Conservation (phyloP, 768 basidiomycete species). For the Tulasnella calospora region DNA sequence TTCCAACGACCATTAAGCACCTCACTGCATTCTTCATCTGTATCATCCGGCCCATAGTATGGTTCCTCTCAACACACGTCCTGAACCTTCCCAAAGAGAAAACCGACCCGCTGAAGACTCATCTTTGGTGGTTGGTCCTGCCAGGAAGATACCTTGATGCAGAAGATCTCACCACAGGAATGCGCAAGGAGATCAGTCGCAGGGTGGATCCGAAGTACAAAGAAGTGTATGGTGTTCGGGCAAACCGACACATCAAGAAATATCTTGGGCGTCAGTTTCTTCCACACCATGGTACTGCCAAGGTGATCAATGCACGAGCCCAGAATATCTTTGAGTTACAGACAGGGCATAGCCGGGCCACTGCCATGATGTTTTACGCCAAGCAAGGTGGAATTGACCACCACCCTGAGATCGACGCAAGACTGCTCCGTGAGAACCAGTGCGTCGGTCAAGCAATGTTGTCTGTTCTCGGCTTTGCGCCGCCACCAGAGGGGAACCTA, state of each 20-base stretch:
- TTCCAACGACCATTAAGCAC: background rate
- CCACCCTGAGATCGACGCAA: background rate
- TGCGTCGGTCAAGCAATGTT: background rate
- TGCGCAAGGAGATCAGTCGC: background rate
- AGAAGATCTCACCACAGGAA: background rate
- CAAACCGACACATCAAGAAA: background rate
- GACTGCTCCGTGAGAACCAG: background rate
- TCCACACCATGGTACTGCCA: background rate
- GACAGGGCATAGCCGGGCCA: background rate
- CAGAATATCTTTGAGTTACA: background rate
- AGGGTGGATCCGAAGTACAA: background rate
- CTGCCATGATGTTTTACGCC: background rate
- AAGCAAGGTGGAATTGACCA: background rate
- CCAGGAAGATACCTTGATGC: background rate
- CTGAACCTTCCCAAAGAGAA: background rate
- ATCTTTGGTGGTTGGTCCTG: background rate
- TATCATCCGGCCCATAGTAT: background rate
- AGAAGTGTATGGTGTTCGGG: background rate
- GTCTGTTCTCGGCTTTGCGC: background rate
- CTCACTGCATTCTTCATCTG: background rate
- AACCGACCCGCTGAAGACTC: background rate
- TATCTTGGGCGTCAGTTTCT: background rate
- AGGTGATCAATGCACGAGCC: background rate
- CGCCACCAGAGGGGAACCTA: background rate
- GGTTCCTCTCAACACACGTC: background rate